Base-by-base conservation (phyloP, 352 stramenopile genomes). In the Phytophthora chlamydospora region DNA sequence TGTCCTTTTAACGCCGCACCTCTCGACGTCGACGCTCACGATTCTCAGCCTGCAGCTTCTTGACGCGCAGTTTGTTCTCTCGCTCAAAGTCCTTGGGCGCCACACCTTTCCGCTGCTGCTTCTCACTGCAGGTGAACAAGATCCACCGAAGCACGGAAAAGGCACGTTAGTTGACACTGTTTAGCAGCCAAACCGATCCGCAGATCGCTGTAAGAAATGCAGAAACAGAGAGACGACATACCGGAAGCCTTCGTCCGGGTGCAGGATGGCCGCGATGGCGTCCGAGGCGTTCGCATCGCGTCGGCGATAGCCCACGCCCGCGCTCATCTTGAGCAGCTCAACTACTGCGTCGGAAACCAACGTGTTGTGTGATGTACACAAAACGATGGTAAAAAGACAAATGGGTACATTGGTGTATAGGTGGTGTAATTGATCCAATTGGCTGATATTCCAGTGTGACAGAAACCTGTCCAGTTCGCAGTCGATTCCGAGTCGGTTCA, bases 281-380 rank as follows among this genome's bases (percentile, higher is more conserved):
- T 88, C 76, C n/a, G 80, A 89, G 12, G 80, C 78, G 66, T 90
- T 92, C 52, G 73, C 77, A 49, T 90, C 79, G 48, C 80, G 80
- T 16, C 72, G 76, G 10, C 83, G 80, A 64, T 77, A 82, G 48
- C 76, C 73, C 12, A 66, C 57, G 7, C 47, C 51, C 10, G 61
- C 60, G 61, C 75, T 84, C 80, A 88, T 89, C 21, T 31, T 63
- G 45, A 53, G 29, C 17, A 58, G 50, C 32, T 58, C 34, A 19
- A 36, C 9, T 51, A 24, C 42, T 35, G 53, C 36, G 11, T 14
- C 35, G 58, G n/a, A 68, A 68, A 68, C 47, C 47, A 45, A 29
- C 62, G 16, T 57, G 36, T 44, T 1, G 6, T 38, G 13, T 29
- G 24, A 29, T 6, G 4, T 6, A 29, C 24, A 29, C 24, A 29